These are phyloP conservation scores for Yamadazyma mexicana DNA, from an alignment of 1,139 yeast species.

Conservation along the genomic window DNA sequence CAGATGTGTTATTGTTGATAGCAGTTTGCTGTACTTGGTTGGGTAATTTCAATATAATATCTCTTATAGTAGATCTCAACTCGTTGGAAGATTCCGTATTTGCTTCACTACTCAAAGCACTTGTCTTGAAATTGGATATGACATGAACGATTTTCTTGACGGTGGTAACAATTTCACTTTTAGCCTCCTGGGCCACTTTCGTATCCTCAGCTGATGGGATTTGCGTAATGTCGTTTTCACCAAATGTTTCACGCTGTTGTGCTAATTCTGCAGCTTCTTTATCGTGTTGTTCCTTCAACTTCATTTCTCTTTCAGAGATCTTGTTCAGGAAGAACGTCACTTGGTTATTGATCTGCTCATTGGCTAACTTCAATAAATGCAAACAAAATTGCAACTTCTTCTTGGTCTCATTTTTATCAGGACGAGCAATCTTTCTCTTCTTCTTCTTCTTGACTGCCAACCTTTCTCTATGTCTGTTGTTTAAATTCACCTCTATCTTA, in stretches of 20 bases:
- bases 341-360: conserved; percentile 64
- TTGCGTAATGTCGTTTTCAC: conserved; percentile 7
- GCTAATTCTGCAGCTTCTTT: conserved; percentile 3
- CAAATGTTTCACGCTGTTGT: conserved; percentile 9
- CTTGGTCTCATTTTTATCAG: conserved; percentile 54
- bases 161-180: conserved; percentile 82
- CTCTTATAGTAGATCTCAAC: conserved; percentile 72
- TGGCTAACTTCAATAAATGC: conserved; percentile 73
- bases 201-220: conserved; percentile 7
- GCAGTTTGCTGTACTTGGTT: conserved; percentile 34
- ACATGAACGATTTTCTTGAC: conserved; percentile 85
- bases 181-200: conserved; percentile 48
- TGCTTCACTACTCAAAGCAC: conserved; percentile 36
- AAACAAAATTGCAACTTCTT: conserved; percentile 71
- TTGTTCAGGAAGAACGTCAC: conserved; percentile 58
- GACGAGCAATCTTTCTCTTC: conserved; percentile 22
- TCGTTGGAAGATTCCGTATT: conserved; percentile 17
- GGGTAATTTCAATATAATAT: conserved; percentile 74
- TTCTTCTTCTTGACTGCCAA: conserved; percentile 20
- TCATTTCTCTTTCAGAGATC: conserved; percentile 25
- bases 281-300: conserved; percentile 4
- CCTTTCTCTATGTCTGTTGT: conserved; percentile 36
- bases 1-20: conserved; percentile 18
- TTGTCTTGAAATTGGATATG: conserved; percentile 86
- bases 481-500: conserved; percentile 48